These are phyloP conservation scores for Malassezia nana DNA, from an alignment of 1,284 basidiomycete species.

Conservation along the genomic window DNA sequence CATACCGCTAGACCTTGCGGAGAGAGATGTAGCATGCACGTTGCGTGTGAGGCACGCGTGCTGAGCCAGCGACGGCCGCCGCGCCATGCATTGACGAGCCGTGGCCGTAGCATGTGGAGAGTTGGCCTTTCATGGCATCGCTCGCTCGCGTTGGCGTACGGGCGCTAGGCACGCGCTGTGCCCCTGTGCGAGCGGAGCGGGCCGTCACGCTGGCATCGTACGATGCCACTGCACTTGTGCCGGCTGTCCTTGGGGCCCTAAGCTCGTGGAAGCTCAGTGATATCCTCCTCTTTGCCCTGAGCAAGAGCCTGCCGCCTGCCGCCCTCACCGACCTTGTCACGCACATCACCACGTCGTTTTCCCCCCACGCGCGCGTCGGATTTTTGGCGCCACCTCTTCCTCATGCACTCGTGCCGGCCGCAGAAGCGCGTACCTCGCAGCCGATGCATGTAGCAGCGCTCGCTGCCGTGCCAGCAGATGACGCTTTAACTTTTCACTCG, in stretches of 20 bases:
- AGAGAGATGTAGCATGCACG: neutral
- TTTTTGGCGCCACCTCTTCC: slow-evolving; percentile 20
- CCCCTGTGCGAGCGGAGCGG: neutral
- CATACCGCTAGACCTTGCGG: neutral
- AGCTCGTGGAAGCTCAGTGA: neutral
- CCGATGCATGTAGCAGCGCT: slow-evolving; percentile 27
- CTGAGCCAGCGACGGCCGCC: neutral
- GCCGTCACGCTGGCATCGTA: neutral
- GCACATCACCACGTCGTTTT: slow-evolving; percentile 21
- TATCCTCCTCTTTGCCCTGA: slow-evolving; percentile 26
- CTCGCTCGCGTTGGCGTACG: neutral
- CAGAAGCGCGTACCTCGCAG: slow-evolving; percentile 9
- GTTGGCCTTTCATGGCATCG: neutral
- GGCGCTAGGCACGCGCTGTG: neutral
- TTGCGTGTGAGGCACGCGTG: neutral
- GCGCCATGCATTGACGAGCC: neutral
- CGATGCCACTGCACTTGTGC: neutral
- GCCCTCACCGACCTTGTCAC: slow-evolving; percentile 24
- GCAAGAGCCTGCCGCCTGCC: slow-evolving; percentile 28
- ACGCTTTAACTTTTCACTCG: slow-evolving; percentile 29
- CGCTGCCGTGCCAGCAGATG: slow-evolving; percentile 23
- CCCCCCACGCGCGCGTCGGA: slow-evolving; percentile 8
- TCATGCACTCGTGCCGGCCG: slow-evolving; percentile 22
- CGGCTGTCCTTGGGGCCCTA: neutral
- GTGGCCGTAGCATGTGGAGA: neutral